Base-by-base conservation (phyloP, 306 rosid species). In the Glycine soja region DNA sequence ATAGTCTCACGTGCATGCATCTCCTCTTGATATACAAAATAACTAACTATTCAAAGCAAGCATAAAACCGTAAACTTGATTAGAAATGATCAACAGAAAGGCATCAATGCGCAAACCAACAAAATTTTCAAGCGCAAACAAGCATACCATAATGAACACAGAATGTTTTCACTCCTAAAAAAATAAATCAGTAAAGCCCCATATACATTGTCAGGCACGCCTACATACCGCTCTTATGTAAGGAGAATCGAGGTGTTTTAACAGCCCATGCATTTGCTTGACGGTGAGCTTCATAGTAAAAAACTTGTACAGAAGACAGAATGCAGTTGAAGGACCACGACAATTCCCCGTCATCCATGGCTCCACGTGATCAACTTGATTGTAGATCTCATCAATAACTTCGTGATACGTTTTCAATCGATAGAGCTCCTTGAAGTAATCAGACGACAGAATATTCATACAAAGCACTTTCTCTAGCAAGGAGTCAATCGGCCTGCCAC, bases 281-380 rank as follows among this genome's bases (percentile, higher is more conserved):
- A 93, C 92, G 11, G 99, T 93, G 52, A 95, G 98, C 83, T 93
- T 95, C 99, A 95, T 95, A 2, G 99, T 93, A 67, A 95, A 91
- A 72, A 89, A 93, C 88, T 93, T 93, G 88, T 91, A 95, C 10
- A 95, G 96, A 70, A 95, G 95, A 82, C 99, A 95, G 83, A 93
- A 89, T 2, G 96, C 92, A 16, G 99, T 91, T 1, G 99, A 95
- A 76, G 99, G 99, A 48, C 99, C 99, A 0, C 99, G 92, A 51
- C 99, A 95, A 72, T 95, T 95, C 36, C 99, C 99, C 0, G 99
- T 95, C 99, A 95, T 95, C 99, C 99, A 95, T 5, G 99, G 99
- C 83, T 95, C 98, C 14, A 95, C 97, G 0, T 95, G 99, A 82
- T 95, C 99, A 34, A 95, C 99, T 87, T 95, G 99, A 82, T 95